phyloP scores from a whole-genome alignment of 352 stramenopile genomes.

The Phytopythium helicoides region DNA sequence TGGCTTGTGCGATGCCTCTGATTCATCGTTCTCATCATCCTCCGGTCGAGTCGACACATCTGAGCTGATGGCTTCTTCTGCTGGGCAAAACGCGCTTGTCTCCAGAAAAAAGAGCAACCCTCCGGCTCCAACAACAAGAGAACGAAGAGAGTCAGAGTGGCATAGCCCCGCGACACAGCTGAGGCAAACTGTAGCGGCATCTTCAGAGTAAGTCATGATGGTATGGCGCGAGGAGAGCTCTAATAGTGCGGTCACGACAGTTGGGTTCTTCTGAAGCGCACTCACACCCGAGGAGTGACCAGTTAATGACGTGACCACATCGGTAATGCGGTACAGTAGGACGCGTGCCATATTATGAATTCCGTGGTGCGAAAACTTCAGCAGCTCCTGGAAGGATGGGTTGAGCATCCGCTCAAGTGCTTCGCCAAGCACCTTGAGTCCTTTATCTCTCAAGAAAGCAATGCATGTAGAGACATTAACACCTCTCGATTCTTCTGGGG shows the following conservation, averaged over 20 bases:
- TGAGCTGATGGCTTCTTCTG: constrained; percentile 21
- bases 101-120: constrained; percentile 70
- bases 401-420: constrained; percentile 71
- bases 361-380: constrained; percentile 27
- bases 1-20: constrained; percentile 20
- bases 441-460: constrained; percentile 51
- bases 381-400: constrained; percentile 62
- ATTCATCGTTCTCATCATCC: constrained; percentile 1
- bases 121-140: constrained; percentile 56
- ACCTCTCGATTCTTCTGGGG: constrained; percentile 13
- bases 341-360: constrained; percentile 45
- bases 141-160: constrained; percentile 47
- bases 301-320: constrained; percentile 55
- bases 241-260: constrained; percentile 56
- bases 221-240: constrained; percentile 52
- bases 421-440: constrained; percentile 48
- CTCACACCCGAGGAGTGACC: constrained; percentile 33
- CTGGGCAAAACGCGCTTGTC: constrained; percentile 58
- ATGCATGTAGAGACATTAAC: constrained; percentile 56
- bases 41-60: neutral
- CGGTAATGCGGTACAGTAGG: constrained; percentile 69
- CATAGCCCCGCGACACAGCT: constrained; percentile 64
- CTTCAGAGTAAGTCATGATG: constrained; percentile 57
- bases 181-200: constrained; percentile 57
- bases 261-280: constrained; percentile 57